Evolutionary conservation across 148 eudicot genomes (phyloP), one percentile per base, ranked within the genome.

Genomic region (Chenopodium suecicum): DNA sequence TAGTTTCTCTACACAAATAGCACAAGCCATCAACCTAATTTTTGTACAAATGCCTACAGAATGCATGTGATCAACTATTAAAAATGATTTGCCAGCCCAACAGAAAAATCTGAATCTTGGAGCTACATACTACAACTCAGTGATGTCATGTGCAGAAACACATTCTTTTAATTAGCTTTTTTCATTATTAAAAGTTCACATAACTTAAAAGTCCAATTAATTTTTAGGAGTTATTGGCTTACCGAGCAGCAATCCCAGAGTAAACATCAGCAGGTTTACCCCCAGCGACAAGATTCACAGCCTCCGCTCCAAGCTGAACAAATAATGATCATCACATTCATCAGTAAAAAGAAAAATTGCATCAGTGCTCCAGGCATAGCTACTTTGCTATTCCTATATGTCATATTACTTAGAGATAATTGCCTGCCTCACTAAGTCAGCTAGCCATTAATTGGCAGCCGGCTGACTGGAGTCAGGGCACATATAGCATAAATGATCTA

Each of bases 201-300:
- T 41, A 41, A 41, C 8, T 41, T 41, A 41, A 6, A 65, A 4
- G 27, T 52, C 22, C 74, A 32, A 9, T 8, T 25, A 34, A 7
- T 62, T 62, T 25, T 22, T 13, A 31, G 56, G 54, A 82, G 34
- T 48, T 37, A 48, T 25, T 16, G 64, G 9, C 87, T 86, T 88
- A 94, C 99, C 98, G 86, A 72, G 94, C 84, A 87, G 99, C 99
- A 86, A 96, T 94, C 48, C 90, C 98, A 60, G 99, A 92, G 87
- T 96, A 96, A 79, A 96, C 99, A 89, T 96, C 99, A 48, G 98
- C 99, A 23, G 99, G 99, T 82, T 94, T 92, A 80, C 94, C 94
- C 81, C 99, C 99, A 7, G 82, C 91, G 41, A 94, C 95, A 85
- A 96, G 99, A 90, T 96, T 96, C 78, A 96, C 99, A 27, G 99